phyloP scores from a whole-genome alignment of 2,329 filamentous ascomycete species.

The Sphaerostilbella broomeana region DNA sequence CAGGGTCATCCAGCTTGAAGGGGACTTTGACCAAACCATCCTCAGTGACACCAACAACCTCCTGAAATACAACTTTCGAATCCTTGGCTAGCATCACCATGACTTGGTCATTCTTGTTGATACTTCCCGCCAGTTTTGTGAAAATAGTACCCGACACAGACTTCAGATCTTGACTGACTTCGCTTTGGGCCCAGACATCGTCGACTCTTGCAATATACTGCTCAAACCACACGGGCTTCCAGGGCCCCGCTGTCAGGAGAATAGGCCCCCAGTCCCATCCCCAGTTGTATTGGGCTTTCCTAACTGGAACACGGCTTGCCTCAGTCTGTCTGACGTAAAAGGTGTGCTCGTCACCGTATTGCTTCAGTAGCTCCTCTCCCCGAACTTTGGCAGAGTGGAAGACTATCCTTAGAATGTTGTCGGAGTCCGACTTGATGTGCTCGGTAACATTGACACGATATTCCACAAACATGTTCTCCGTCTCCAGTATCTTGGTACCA shows the following conservation, averaged over 20 bases:
- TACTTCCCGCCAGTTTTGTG: slow-evolving; percentile 30
- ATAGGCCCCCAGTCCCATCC: slow-evolving; percentile 67
- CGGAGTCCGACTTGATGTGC: slow-evolving; percentile 25
- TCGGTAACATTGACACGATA: slow-evolving; percentile 47
- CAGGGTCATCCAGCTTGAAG: slow-evolving; percentile 33
- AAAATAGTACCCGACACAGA: slow-evolving; percentile 31
- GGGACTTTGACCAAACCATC: slow-evolving; percentile 6
- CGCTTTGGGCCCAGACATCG: slow-evolving; percentile 45
- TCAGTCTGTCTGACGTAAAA: slow-evolving; percentile 47
- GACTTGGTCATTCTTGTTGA: slow-evolving; percentile 20
- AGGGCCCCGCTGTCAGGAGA: slow-evolving; percentile 56
- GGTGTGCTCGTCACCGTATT: slow-evolving; percentile 46
- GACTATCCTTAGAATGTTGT: slow-evolving; percentile 47
- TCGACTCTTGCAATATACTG: slow-evolving; percentile 52
- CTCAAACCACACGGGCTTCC: slow-evolving; percentile 61
- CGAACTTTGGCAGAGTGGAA: slow-evolving; percentile 51
- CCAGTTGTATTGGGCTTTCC: slow-evolving; percentile 67
- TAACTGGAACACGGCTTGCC: slow-evolving; percentile 25
- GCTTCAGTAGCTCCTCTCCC: slow-evolving; percentile 44
- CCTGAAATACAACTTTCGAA: slow-evolving; percentile 14
- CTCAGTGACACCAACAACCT: slow-evolving; percentile 1
- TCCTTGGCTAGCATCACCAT: slow-evolving; percentile 22
- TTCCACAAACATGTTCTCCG: slow-evolving; percentile 59
- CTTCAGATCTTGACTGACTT: slow-evolving; percentile 31
- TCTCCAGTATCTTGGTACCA: slow-evolving; percentile 43